These are phyloP conservation scores for Euphorbia corollata DNA, from an alignment of 441 rosid species.

Conservation along the genomic window DNA sequence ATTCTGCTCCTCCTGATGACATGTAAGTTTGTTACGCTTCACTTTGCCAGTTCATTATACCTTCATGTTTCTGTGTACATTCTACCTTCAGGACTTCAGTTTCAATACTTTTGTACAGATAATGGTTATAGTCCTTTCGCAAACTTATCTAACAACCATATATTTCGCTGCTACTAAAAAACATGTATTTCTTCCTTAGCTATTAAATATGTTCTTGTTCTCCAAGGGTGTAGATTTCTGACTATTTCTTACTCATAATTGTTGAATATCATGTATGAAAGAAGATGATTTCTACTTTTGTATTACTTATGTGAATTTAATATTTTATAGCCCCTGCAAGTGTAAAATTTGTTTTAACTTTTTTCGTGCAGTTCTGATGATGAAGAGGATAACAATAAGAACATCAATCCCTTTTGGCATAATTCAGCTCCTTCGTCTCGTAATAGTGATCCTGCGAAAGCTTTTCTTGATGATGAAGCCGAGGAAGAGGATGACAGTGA, in stretches of 20 bases:
- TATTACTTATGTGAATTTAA: not conserved
- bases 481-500: constrained; percentile 97
- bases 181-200: no score
- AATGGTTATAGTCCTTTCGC: not conserved
- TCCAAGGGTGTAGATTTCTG: not conserved
- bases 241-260: not conserved
- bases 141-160: not conserved
- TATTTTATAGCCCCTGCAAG: not conserved
- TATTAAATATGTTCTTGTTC: not conserved
- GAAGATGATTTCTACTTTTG: not conserved
- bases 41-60: not conserved
- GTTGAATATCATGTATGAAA: not conserved
- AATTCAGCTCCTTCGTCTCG: constrained; percentile 36
- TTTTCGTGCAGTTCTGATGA: constrained; percentile 52
- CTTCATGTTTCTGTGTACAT: not conserved
- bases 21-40: constrained; percentile 26
- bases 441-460: constrained; percentile 65
- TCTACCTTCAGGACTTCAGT: not conserved
- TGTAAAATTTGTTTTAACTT: not conserved
- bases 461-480: constrained; percentile 83
- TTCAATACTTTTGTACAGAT: not conserved
- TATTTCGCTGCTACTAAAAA: not conserved
- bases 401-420: constrained; percentile 28
- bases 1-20: constrained; percentile 50
- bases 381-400: constrained; percentile 59